Evolutionary conservation across 2,329 filamentous ascomycete genomes (phyloP), one percentile per base, ranked within the genome.

Genomic region (Plenodomus tracheiphilus): DNA sequence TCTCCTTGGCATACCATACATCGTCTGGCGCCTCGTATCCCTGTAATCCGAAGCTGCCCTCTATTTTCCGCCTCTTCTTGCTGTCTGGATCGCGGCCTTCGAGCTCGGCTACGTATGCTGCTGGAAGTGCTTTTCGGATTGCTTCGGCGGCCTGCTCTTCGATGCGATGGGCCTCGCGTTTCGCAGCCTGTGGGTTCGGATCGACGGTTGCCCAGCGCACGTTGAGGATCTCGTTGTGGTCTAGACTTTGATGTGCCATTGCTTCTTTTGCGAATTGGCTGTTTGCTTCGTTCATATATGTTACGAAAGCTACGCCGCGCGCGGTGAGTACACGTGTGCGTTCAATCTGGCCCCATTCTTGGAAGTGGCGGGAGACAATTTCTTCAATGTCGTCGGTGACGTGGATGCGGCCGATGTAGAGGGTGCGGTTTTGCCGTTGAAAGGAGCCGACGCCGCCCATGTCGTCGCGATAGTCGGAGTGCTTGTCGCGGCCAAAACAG

Each of bases 371-470:
- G 22, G 93, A 87, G 5, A 97, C 93, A 30, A 97, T 84, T 74
- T 99, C 94, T 70, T 99, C 93, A 54, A 97, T 97, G 67, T 97
- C 93, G 71, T 97, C 94, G 11, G 87, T 93, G 30, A 96, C 93
- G 71, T 97, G 91, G 71, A 99, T 97, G 40, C 92, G 81, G 4
- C 94, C 94, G 1, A 97, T 84, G 64, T 99, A 99, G 5, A 99
- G 79, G 1, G 94, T 99, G 25, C 94, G 82, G 69, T 99, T 99
- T 67, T 96, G 89, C 18, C 94, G 82, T 84, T 92, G 87, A 68
- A 99, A 99, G 53, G 85, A 91, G 20, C 94, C 94, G 2, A 97
- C 91, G 58, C 95, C 95, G 44, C 93, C 92, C 94, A 99, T 97
- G 71, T 97, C 93, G 70, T 97, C 93, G 64, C 92, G 81, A 74